These are phyloP conservation scores for Bipolaris sorokiniana DNA, from an alignment of 2,329 filamentous ascomycete species.

Conservation along the genomic window DNA sequence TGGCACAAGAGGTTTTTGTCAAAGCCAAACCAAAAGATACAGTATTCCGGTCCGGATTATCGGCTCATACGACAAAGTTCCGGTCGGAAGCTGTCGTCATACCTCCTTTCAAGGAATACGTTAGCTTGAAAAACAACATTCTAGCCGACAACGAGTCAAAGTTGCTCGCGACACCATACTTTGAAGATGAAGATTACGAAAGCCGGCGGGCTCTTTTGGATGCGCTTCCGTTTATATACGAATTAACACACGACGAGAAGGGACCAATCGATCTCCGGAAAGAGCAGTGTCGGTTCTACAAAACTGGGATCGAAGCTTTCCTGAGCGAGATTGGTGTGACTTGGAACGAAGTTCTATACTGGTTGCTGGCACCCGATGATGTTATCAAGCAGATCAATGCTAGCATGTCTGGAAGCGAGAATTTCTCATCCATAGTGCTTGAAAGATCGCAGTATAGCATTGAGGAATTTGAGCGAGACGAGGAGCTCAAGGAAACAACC, in stretches of 20 bases:
- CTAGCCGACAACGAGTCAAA: conserved; percentile 51
- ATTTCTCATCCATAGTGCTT: conserved; percentile 22
- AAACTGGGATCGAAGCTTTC: conserved; percentile 44
- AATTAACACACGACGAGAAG: conserved; percentile 28
- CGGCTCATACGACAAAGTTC: conserved; percentile 23
- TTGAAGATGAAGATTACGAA: conserved; percentile 33
- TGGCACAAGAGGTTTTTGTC: conserved; percentile 28
- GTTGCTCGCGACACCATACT: conserved; percentile 48
- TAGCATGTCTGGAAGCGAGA: neutral
- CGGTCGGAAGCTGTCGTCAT: conserved; percentile 27
- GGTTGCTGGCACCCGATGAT: conserved; percentile 44
- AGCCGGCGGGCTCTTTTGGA: conserved; percentile 28
- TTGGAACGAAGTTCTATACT: conserved; percentile 50
- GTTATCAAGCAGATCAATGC: conserved; percentile 21
- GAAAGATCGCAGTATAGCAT: conserved; percentile 34
- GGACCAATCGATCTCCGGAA: conserved; percentile 41
- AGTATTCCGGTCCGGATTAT: conserved; percentile 13
- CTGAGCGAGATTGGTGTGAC: conserved; percentile 44
- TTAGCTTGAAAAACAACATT: conserved; percentile 51
- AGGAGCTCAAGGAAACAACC: conserved; percentile 2
- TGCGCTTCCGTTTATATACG: conserved; percentile 40
- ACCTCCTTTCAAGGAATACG: conserved; percentile 52
- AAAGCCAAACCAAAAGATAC: conserved; percentile 19
- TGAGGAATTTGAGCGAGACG: conserved; percentile 21
- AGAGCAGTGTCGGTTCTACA: conserved; percentile 46